Percentiles rank a stretch among this genome's conserved stretches.
Conservation (phyloP, 129 eudicot genomes). For the Chrysanthemum seticuspe region DNA sequence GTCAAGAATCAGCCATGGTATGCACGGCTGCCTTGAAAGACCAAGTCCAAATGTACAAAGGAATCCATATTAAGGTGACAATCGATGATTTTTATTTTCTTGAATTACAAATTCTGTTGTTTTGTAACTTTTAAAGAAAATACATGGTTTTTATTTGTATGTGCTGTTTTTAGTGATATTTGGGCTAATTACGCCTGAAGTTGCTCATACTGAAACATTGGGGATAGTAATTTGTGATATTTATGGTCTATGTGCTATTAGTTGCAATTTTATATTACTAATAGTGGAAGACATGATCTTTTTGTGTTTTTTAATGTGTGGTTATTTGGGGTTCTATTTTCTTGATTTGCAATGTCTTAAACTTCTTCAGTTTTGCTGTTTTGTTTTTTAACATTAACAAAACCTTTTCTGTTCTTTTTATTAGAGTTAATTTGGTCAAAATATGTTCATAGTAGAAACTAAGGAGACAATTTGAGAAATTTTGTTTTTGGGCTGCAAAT, state of each 20-base stretch:
- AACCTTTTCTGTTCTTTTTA: too few relatives aligned
- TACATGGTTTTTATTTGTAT: neutral
- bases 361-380: neutral
- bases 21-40: too few relatives aligned
- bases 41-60: too few relatives aligned
- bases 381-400: neutral
- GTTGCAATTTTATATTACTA: neutral
- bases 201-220: constrained; percentile 21
- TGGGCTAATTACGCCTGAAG: constrained; percentile 3
- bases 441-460: neutral
- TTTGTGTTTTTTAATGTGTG: constrained; percentile 11
- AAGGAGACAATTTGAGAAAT: too few relatives aligned
- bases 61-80: too few relatives aligned
- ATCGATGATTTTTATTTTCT: neutral
- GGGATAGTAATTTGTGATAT: constrained; percentile 7
- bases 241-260: constrained; percentile 8
- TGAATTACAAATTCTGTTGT: neutral
- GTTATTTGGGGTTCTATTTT: constrained; percentile 14
- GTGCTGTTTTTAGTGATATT: neutral
- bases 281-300: neutral
- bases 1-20: too few relatives aligned
- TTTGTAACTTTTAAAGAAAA: neutral
- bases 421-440: too few relatives aligned
- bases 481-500: neutral
- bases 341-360: neutral